phyloP scores from a whole-genome alignment of 2,329 filamentous ascomycete genomes.

The Claviceps humidiphila region DNA sequence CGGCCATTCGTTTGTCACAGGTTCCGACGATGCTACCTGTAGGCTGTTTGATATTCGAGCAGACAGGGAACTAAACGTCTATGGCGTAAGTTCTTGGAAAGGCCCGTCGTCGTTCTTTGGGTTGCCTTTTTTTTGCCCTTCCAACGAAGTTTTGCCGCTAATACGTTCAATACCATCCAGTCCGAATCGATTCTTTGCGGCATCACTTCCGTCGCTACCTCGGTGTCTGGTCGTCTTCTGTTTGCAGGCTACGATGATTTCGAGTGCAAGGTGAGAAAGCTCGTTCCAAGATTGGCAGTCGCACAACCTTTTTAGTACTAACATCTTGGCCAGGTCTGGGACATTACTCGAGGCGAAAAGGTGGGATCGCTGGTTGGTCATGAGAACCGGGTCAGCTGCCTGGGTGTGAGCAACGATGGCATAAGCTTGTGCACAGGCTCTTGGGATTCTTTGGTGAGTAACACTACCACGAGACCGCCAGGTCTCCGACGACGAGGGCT shows the following conservation, averaged over 20 bases:
- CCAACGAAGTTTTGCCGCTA: slow-evolving; percentile 5
- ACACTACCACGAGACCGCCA: not conserved
- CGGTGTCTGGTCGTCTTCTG: slow-evolving; percentile 83
- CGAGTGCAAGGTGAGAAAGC: slow-evolving; percentile 77
- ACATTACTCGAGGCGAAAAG: slow-evolving; percentile 90
- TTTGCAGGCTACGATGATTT: slow-evolving; percentile 99
- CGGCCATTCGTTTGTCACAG: slow-evolving; percentile 94
- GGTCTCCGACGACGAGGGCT: not conserved
- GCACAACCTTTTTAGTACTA: slow-evolving; percentile 3
- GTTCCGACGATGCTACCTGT: slow-evolving; percentile 95
- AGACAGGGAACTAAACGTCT: slow-evolving; percentile 63
- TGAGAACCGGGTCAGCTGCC: slow-evolving; percentile 96
- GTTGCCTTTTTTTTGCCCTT: not conserved
- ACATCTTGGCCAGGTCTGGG: slow-evolving; percentile 65
- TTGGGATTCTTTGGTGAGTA: slow-evolving; percentile 93
- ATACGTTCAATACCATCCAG: slow-evolving; percentile 30
- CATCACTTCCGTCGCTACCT: slow-evolving; percentile 96
- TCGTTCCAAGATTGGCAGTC: not conserved
- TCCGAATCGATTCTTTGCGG: slow-evolving; percentile 95
- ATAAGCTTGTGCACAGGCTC: slow-evolving; percentile 99
- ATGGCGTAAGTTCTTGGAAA: slow-evolving; percentile 40
- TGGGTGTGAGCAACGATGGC: slow-evolving; percentile 96
- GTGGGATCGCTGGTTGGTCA: slow-evolving; percentile 93
- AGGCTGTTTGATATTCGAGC: slow-evolving; percentile 95
- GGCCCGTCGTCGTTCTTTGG: not conserved